Base-by-base conservation (phyloP, 805 yeast genomes). In the Candida gorgasii region DNA sequence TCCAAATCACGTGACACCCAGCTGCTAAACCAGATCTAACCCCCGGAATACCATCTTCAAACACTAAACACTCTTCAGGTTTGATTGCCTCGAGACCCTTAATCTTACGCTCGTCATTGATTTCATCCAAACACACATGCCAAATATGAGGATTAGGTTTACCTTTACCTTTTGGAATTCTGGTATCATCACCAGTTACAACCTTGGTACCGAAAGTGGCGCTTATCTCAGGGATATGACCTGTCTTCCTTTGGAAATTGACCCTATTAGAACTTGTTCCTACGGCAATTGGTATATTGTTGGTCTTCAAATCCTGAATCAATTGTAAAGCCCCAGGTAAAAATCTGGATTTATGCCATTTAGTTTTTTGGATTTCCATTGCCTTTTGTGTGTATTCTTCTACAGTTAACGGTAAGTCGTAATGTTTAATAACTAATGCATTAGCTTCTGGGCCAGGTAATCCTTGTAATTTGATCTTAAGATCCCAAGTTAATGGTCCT, bases 21-120 rank as follows among this genome's bases (percentile, higher is more conserved):
- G 96, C 89, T 13, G 86, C 82, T 43, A 75, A 76, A 11, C 96
- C 99, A 3, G 96, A 84, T 13, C 69, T 57, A 16, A 92, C 92
- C 2, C 99, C 99, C 0, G 96, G 90, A 33, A 89, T 71, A 2
- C 97, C 98, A 64, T 93, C 99, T 69, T 93, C 99, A 62, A 93
- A 93, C 1, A 93, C 85, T 23, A 93, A 62, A 54, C 95, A 86
- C 55, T 93, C 96, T 23, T 79, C 81, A 3, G 92, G 85, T 42
- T 60, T 55, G 46, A 92, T 84, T 26, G 65, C 66, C 1, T 60
- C 69, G 18, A 66, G 59, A 2, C 73, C 76, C 2, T 62, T 54
- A 1, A 59, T 60, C 9, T 58, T 53, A 39, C 82, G 73, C 33
- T 78, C 77, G 16, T 57, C 54, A 59, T 93, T 93, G 42, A 93